Evolutionary conservation across 2,329 filamentous ascomycete species (phyloP), one percentile per base, ranked within the genome.

Genomic region (Leptosphaerulina australis): DNA sequence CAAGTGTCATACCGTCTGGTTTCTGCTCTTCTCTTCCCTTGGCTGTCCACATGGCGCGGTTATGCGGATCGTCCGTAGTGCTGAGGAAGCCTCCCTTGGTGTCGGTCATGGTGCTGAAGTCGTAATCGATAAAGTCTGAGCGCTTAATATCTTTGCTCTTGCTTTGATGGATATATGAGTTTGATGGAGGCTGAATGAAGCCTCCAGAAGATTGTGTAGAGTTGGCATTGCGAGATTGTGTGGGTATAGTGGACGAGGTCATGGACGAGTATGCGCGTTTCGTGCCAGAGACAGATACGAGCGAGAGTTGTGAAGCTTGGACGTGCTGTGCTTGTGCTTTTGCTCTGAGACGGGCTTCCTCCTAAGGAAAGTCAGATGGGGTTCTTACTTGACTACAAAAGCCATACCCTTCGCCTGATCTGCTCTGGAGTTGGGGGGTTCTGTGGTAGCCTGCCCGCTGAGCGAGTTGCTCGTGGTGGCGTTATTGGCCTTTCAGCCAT

Each of bases 61-160:
- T 96, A 69, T 88, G 85, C 1, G 94, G 94, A 72, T 99, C 94
- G 68, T 99, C 94, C 55, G 93, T 89, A 1, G 84, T 82, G n/a
- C 88, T 89, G 58, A 99, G 75, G 73, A 99, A 99, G 0, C 94
- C 94, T 55, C 94, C 94, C 69, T 97, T 97, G 0, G 93, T 97
- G 72, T 99, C 94, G 5, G 88, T 95, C 91, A 99, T 97, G 75
- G 93, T 88, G 69, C 89, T 93, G 75, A 99, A 94, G 73, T 99
- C 94, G 76, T 97, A 97, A 69, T 99, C 94, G 67, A 99, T 92
- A 70, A 88, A 97, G 71, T 71, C 69, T 6, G 65, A 68, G 37
- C 94, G 93, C 53, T 89, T 85, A 62, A 97, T 97, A 67, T 95
- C 97, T 66, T 86, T 84, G 29, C 90, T 90, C 0, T 93, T 88